Evolutionary conservation across 2,329 filamentous ascomycete genomes (phyloP).

Genomic region (Phyllosticta capitalensis): DNA sequence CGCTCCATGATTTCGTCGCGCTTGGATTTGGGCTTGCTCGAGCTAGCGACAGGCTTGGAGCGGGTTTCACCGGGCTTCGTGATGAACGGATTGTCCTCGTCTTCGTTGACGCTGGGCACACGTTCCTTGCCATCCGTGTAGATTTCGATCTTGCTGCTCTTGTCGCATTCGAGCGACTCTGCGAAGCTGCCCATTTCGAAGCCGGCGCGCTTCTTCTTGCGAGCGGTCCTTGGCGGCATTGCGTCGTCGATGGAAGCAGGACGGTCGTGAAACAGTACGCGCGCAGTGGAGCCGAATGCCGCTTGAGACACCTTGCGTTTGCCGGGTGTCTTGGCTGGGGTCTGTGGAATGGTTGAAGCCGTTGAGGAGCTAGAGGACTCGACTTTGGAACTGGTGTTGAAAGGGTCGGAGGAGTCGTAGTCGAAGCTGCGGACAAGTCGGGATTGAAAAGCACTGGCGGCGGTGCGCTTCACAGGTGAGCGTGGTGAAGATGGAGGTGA

Average conservation of each 20-base stretch:
- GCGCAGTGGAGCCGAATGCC: conserved; percentile 40
- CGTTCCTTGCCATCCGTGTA: conserved; percentile 73
- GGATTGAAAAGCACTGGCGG: neutral
- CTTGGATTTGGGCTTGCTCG: conserved; percentile 30
- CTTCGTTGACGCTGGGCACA: conserved; percentile 57
- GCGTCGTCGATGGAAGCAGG: conserved; percentile 52
- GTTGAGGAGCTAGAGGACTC: neutral
- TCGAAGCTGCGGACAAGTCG: neutral
- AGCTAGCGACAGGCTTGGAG: conserved; percentile 17
- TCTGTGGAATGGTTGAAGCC: conserved; percentile 54
- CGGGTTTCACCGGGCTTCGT: conserved; percentile 26
- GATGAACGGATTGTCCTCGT: conserved; percentile 63
- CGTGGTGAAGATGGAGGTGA: conserved; percentile 24
- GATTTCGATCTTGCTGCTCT: conserved; percentile 49
- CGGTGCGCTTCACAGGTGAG: conserved; percentile 20
- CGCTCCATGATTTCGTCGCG: conserved; percentile 53
- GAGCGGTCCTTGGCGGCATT: conserved; percentile 51
- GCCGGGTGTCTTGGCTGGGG: conserved; percentile 67
- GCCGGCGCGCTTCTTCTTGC: conserved; percentile 45
- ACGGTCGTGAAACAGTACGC: conserved; percentile 50
- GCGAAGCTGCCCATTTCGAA: conserved; percentile 29
- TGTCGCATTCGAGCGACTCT: conserved; percentile 44
- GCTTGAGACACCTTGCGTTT: conserved; percentile 31
- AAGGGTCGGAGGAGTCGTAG: conserved; percentile 7
- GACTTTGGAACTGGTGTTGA: conserved; percentile 2